Evolutionary conservation across 345 rosid genomes (phyloP).

Genomic region (Melaleuca quinquenervia): DNA sequence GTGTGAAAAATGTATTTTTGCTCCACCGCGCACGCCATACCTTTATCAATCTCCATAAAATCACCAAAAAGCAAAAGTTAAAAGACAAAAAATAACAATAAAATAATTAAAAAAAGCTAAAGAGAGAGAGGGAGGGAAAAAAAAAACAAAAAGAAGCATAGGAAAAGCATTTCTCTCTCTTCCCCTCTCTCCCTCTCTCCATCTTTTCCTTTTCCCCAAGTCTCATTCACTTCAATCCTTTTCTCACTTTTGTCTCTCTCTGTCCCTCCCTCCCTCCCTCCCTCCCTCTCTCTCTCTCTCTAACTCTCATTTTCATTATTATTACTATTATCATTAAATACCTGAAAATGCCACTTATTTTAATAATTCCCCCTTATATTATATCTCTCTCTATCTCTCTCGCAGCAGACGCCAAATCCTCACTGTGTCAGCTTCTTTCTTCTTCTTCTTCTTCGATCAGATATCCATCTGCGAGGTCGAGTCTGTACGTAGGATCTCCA

Average conservation of each 20-base stretch:
- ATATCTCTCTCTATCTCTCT: neutral
- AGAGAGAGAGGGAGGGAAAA: neutral
- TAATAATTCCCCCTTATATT: neutral
- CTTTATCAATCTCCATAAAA: neutral
- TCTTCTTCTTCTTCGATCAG: neutral
- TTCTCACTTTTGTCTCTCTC: conserved; percentile 15
- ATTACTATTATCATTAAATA: neutral
- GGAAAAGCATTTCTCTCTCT: neutral
- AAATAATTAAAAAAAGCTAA: neutral
- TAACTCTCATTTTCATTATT: neutral
- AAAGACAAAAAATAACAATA: neutral
- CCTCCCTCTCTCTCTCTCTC: neutral
- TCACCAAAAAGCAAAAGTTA: neutral
- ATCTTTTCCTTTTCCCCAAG: conserved; percentile 4
- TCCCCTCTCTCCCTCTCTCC: neutral
- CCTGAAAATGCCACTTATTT: neutral
- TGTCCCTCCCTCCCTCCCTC: neutral
- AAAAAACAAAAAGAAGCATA: neutral
- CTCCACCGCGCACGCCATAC: neutral
- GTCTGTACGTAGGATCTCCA: neutral
- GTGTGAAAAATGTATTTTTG: no score
- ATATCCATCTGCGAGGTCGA: neutral
- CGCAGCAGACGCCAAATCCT: neutral
- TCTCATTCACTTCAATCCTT: conserved; percentile 18
- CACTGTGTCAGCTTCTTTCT: neutral